phyloP scores from a whole-genome alignment of 2,329 filamentous ascomycete species.

The Pseudodiploospora longispora region DNA sequence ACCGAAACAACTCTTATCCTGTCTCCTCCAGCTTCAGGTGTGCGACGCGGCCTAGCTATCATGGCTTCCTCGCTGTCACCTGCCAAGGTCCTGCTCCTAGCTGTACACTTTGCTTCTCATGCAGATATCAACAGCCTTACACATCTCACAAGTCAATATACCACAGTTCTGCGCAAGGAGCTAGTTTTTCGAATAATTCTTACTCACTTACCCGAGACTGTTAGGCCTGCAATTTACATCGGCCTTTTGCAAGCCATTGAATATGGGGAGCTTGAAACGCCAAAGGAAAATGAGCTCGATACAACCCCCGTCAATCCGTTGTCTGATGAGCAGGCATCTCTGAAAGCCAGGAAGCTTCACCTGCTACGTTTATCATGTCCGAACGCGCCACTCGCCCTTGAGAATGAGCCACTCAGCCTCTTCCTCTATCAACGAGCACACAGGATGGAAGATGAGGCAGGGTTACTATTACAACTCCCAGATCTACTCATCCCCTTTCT shows the following conservation, averaged over 20 bases:
- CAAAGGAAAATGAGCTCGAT: slow-evolving; percentile 42
- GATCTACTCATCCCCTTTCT: slow-evolving; percentile 63
- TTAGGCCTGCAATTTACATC: slow-evolving; percentile 55
- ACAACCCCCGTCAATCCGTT: slow-evolving; percentile 47
- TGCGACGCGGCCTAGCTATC: no score
- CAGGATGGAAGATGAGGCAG: slow-evolving; percentile 62
- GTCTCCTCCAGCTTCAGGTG: no score
- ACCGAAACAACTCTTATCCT: no score
- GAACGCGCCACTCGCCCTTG: slow-evolving; percentile 37
- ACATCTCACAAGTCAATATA: slow-evolving; percentile 48
- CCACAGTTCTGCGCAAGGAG: slow-evolving; percentile 51
- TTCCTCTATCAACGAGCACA: slow-evolving; percentile 64
- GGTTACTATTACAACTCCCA: slow-evolving; percentile 60
- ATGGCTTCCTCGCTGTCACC: slow-evolving; percentile 42
- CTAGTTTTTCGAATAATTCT: slow-evolving; percentile 65
- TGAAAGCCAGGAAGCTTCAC: slow-evolving; percentile 53
- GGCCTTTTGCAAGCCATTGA: slow-evolving; percentile 52
- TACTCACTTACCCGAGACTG: slow-evolving; percentile 67
- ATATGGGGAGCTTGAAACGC: slow-evolving; percentile 34
- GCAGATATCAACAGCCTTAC: slow-evolving; percentile 57
- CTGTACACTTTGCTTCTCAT: slow-evolving; percentile 59
- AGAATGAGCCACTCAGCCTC: slow-evolving; percentile 47
- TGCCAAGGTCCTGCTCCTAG: slow-evolving; percentile 64
- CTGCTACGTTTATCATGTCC: slow-evolving; percentile 49
- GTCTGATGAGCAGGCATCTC: slow-evolving; percentile 55